Base-by-base conservation (phyloP, 345 rosid genomes). In the Hevea brasiliensis region DNA sequence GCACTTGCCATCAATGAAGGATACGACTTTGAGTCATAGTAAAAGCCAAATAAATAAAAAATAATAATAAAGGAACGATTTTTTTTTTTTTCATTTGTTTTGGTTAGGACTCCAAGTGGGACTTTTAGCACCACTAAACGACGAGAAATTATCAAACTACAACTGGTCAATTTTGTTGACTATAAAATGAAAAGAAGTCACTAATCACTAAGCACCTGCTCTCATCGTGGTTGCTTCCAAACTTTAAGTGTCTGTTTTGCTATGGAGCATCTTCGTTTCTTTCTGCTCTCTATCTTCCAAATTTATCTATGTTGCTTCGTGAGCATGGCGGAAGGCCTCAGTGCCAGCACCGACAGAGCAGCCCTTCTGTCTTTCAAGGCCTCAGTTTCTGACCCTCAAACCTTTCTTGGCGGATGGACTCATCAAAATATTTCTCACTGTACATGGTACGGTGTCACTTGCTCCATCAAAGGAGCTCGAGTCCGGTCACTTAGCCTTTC, bases 361-460 rank as follows among this genome's bases (percentile, higher is more conserved):
- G 77, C 81, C 13, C 74, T 81, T 7, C 8, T 65, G 7, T 71
- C 78, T 13, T 77, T 81, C 70, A 81, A 70, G 45, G 58, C 41
- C 6, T 35, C 58, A 6, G 48, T 70, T 24, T 51, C 9, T 8
- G 84, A 81, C 21, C 81, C 84, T n/a, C 73, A 10, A 27, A 60
- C 59, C 53, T 72, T 75, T 32, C 81, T 81, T 10, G 47, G 60
- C 2, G 69, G 63, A 3, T 70, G 83, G 80, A 68, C 71, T 8
- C 74, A n/a, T 8, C 74, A 29, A 1, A 75, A 76, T 12, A 37
- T 74, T 42, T 75, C 79, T 21, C 79, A 76, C 61, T 76, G 74
- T 60, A 63, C 42, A 21, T 76, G 79, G 79, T 42, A 41, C 69
- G 79, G 74, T 41, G 44, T 76, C 18, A 50, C 63, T 26, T 76